A percentile compares a stretch with the other conserved stretches of the same genome.
Conservation (phyloP, 2,329 filamentous ascomycete species). For the Verticillium albo-atrum region DNA sequence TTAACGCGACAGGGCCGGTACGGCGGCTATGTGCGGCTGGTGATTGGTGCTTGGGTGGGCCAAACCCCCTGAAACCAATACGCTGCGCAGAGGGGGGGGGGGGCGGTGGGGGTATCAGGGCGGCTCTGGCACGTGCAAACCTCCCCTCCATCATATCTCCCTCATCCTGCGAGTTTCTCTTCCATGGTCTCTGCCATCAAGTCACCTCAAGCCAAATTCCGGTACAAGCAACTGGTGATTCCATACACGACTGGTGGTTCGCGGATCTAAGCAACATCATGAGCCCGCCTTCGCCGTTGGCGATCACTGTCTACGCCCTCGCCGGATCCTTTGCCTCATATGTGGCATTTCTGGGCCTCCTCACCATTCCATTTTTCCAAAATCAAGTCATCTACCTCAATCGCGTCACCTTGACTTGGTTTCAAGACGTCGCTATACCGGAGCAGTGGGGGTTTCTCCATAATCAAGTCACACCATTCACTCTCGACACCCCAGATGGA, state of each 20-base stretch:
- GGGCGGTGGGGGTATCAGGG: background rate
- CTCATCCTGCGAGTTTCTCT: background rate
- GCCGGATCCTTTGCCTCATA: slow-evolving; percentile 8
- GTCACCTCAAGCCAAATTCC: no score
- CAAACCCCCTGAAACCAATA: no score
- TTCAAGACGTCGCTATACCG: slow-evolving; percentile 57
- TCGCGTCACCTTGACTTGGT: slow-evolving; percentile 48
- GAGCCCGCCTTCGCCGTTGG: background rate
- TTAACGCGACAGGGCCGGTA: no score
- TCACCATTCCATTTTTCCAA: slow-evolving; percentile 39
- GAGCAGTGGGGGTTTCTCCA: slow-evolving; percentile 68
- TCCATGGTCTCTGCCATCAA: no score
- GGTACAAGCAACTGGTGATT: no score
- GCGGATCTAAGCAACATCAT: background rate
- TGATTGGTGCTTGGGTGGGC: no score
- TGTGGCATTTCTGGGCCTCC: slow-evolving; percentile 17
- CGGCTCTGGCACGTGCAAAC: background rate
- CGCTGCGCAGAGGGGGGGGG: no score
- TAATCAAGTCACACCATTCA: slow-evolving; percentile 70
- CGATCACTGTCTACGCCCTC: slow-evolving; percentile 2
- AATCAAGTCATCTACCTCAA: slow-evolving; percentile 54
- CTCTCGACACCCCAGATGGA: slow-evolving; percentile 58
- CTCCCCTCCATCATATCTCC: background rate
- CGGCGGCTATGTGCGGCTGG: no score
- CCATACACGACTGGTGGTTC: no score